Conservation (phyloP, 768 basidiomycete species). For the Suillus lakei region DNA sequence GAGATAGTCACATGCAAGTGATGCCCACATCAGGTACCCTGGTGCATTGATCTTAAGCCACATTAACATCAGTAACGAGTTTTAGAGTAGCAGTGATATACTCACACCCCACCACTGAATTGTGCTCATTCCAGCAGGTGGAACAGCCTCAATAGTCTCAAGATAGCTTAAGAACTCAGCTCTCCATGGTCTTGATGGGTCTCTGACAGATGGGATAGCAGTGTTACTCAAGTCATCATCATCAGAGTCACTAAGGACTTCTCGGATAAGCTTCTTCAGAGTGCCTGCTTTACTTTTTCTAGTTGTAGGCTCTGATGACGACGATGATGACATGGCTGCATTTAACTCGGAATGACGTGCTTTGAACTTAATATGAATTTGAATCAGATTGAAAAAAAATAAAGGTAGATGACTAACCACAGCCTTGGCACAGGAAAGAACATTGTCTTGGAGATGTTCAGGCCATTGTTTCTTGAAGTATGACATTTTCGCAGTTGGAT, state of each 20-base stretch:
- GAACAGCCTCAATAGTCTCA: not conserved
- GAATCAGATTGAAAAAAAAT: not conserved
- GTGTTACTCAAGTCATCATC: not conserved
- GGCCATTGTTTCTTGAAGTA: not conserved
- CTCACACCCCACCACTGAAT: not conserved
- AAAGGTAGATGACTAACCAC: not conserved
- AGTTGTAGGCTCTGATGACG: not conserved
- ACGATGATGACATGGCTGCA: not conserved
- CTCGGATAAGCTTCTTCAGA: not conserved
- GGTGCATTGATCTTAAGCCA: not conserved
- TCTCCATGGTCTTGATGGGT: not conserved
- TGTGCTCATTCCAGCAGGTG: not conserved
- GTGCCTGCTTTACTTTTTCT: not conserved
- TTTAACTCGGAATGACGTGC: not conserved
- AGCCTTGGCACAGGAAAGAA: not conserved
- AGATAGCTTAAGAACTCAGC: not conserved
- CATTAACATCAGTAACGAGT: not conserved
- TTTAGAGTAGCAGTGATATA: not conserved
- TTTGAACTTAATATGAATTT: not conserved
- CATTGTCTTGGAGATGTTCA: not conserved
- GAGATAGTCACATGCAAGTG: not conserved
- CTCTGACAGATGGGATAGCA: not conserved
- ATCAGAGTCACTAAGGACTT: not conserved
- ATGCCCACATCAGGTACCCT: not conserved
- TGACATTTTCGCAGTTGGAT: not conserved